phyloP scores from a whole-genome alignment of 257 asterid species.

The Solanum ossicruentum region DNA sequence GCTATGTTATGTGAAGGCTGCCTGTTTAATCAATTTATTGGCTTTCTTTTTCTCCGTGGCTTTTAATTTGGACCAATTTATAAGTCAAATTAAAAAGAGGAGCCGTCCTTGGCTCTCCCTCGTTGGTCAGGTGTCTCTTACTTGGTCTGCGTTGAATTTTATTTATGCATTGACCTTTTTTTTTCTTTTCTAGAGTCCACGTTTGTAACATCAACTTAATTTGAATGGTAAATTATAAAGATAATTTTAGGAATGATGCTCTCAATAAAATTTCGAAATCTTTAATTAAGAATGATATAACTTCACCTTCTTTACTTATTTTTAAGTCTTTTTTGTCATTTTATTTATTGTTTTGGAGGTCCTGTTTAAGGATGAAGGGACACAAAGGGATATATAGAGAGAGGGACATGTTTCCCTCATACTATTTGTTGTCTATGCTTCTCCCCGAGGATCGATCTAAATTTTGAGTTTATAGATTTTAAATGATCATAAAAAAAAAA shows the following conservation, averaged over 20 bases:
- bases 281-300: too few species aligned
- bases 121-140: background rate
- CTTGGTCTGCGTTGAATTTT: background rate
- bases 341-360: background rate
- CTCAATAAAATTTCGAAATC: too few species aligned
- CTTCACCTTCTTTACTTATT: background rate
- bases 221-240: too few species aligned
- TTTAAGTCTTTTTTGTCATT: background rate
- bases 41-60: background rate
- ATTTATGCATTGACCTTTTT: background rate
- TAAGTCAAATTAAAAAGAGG: background rate
- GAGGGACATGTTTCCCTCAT: background rate
- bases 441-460: rapidly evolving
- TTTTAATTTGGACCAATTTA: background rate
- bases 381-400: background rate
- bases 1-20: background rate
- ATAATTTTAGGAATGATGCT: too few species aligned
- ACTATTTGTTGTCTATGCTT: background rate
- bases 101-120: background rate
- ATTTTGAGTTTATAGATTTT: background rate
- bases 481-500: too few species aligned
- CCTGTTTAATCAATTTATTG: background rate
- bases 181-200: too few species aligned
- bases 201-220: too few species aligned
- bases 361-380: background rate